Percentiles rank a stretch among this genome's conserved stretches.
phyloP scores from a whole-genome alignment of 1,284 basidiomycete genomes.

The Leccinum laetum region DNA sequence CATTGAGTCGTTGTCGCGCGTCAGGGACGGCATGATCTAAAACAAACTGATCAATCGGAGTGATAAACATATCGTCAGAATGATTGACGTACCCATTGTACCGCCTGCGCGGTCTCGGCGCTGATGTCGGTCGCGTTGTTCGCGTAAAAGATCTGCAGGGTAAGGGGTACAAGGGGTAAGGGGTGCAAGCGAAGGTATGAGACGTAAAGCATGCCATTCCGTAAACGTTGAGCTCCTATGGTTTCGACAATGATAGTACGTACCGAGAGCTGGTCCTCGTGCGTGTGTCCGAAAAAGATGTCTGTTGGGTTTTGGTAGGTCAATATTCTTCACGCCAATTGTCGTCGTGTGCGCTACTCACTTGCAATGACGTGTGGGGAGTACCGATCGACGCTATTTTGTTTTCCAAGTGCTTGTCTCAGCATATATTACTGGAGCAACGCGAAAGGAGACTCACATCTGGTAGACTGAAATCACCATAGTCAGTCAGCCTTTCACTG shows the following conservation, averaged over 20 bases:
- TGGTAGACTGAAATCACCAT: constrained; percentile 54
- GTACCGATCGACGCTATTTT: constrained; percentile 66
- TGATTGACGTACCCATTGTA: constrained; percentile 47
- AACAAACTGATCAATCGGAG: background rate
- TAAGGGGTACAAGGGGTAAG: background rate
- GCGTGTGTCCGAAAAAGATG: constrained; percentile 80
- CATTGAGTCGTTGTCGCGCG: constrained; percentile 31
- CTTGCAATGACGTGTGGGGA: constrained; percentile 77
- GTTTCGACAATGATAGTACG: background rate
- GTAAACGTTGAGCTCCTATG: background rate
- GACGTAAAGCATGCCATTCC: background rate
- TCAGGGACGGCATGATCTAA: constrained; percentile 67
- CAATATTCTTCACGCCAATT: background rate
- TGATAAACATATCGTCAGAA: background rate
- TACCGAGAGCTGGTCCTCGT: constrained; percentile 75
- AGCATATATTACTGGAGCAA: background rate
- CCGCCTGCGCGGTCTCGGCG: constrained; percentile 51
- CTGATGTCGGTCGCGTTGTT: constrained; percentile 47
- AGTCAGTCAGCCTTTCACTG: background rate
- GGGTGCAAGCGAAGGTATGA: background rate
- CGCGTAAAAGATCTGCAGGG: constrained; percentile 40
- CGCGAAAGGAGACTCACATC: constrained; percentile 45
- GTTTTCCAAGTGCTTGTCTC: constrained; percentile 6
- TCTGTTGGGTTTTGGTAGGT: constrained; percentile 35
- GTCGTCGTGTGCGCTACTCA: constrained; percentile 30